Conservation (phyloP, 2,329 filamentous ascomycete species). For the Fusarium pseudonygamai region DNA sequence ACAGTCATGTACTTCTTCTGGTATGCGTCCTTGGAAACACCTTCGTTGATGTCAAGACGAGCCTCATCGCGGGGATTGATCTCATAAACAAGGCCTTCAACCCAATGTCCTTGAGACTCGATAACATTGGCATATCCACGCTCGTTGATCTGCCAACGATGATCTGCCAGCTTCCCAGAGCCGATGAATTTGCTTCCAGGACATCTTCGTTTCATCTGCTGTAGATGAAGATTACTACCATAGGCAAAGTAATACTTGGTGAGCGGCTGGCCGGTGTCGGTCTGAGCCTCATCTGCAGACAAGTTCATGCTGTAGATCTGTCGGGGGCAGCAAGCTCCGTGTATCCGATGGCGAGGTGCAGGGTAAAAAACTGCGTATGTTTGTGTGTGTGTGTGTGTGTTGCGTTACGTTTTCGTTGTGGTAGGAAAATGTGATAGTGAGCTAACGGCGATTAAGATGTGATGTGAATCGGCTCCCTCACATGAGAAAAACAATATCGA, state of each 20-base stretch:
- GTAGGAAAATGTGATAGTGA: constrained; percentile 28
- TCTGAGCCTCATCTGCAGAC: constrained; percentile 24
- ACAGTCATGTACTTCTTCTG: constrained; percentile 49
- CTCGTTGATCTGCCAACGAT: constrained; percentile 59
- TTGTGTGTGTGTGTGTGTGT: not conserved
- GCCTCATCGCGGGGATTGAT: constrained; percentile 51
- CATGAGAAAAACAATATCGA: constrained; percentile 18
- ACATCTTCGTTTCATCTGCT: constrained; percentile 57
- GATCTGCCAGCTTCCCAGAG: constrained; percentile 49
- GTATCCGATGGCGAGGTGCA: constrained; percentile 32
- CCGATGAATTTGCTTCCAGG: constrained; percentile 54
- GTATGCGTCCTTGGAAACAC: constrained; percentile 53
- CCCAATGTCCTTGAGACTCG: constrained; percentile 46
- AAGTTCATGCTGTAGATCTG: constrained; percentile 38
- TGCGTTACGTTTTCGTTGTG: constrained; percentile 16
- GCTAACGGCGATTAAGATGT: constrained; percentile 36
- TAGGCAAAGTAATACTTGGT: constrained; percentile 57
- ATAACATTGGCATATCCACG: constrained; percentile 58
- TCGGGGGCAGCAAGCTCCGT: constrained; percentile 38
- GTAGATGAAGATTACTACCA: constrained; percentile 56
- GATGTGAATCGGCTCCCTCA: constrained; percentile 37
- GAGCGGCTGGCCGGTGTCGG: constrained; percentile 35
- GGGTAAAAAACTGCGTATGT: not conserved
- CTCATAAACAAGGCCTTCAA: constrained; percentile 55
- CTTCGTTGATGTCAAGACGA: constrained; percentile 53